Base-by-base conservation (phyloP, 1,284 basidiomycete genomes). In the Pseudozyma thailandica region DNA sequence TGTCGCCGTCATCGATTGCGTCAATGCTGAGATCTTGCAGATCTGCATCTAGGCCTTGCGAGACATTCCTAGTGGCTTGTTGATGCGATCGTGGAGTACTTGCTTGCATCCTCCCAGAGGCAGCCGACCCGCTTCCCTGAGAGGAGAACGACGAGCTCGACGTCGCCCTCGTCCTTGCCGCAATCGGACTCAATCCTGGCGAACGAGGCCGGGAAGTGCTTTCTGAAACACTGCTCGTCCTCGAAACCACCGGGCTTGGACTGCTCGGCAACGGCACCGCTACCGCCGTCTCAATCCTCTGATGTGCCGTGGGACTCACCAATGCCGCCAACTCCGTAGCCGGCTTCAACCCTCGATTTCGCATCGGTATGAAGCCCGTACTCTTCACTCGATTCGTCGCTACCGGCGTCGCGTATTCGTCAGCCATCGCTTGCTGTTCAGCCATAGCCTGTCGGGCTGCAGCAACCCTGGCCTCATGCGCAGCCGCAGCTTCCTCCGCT, bases 401-500 rank as follows among this genome's bases (percentile, higher is more conserved):
- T 1, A 70, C 56, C 0, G 66, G 66, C 5, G 66, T 70, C 7
- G 60, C 38, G 13, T 33, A 50, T 8, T 69, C 65, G 50, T 45
- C 18, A 23, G 41, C 10, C 30, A 13, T 10, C 25, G 55, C 52
- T 31, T 46, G 55, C 21, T 59, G 60, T 18, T 54, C 62, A 3
- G 38, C 56, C 38, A 61, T 25, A 2, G 60, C 60, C 27, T 38
- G 45, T 0, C 63, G 21, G 8, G 70, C 64, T 25, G 56, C 60
- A 4, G 55, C 70, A 2, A 72, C 45, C n/a, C 53, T 30, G 9
- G 56, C 64, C 26, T 72, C 70, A 43, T 72, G 70, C 8, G 60
- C 60, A 20, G 68, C 72, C 1, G 68, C 69, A 25, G 73, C 68
- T 25, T 66, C 62, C 27, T 73, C 65, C 0, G 56, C 72, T 53